A percentile compares a stretch with the other conserved stretches of the same genome.
phyloP scores from a whole-genome alignment of 441 rosid genomes.

The Rhodomyrtus psidioides region DNA sequence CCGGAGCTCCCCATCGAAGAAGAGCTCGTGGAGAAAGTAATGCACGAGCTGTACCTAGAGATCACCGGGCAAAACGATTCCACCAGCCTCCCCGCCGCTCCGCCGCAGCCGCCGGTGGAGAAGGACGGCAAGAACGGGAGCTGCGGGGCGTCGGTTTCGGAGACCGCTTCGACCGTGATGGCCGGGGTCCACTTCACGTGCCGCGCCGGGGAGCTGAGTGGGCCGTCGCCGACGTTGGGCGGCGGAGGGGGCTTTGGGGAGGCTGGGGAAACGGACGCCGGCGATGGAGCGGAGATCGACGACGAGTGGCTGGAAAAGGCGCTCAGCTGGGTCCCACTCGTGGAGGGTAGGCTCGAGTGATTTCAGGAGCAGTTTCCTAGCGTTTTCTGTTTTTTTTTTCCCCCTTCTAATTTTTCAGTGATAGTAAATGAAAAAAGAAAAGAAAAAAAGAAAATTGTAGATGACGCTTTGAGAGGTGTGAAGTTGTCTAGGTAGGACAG shows the following conservation, averaged over 20 bases:
- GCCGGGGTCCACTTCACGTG: slow-evolving; percentile 19
- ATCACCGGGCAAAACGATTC: neutral
- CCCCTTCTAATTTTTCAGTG: neutral
- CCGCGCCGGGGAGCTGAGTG: neutral
- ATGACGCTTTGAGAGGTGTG: neutral
- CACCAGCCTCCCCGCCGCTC: neutral
- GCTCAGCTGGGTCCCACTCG: slow-evolving; percentile 17
- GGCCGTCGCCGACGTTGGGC: neutral
- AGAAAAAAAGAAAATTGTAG: neutral
- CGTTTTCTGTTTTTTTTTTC: neutral
- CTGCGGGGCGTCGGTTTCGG: slow-evolving; percentile 28
- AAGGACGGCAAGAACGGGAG: slow-evolving; percentile 19
- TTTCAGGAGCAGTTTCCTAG: neutral
- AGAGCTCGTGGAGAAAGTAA: slow-evolving; percentile 31
- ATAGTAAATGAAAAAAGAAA: neutral
- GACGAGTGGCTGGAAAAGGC: slow-evolving; percentile 37
- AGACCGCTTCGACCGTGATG: slow-evolving; percentile 25
- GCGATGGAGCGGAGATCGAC: slow-evolving; percentile 10
- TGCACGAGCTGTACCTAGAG: slow-evolving; percentile 37
- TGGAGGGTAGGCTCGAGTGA: slow-evolving; percentile 16
- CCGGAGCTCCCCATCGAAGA: slow-evolving; percentile 21
- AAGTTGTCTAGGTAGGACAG: neutral
- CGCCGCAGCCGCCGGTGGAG: neutral
- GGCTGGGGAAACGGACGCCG: neutral
- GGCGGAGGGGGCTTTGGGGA: neutral